Conservation (phyloP, 2,329 filamentous ascomycete genomes). For the Claviceps spartinae region DNA sequence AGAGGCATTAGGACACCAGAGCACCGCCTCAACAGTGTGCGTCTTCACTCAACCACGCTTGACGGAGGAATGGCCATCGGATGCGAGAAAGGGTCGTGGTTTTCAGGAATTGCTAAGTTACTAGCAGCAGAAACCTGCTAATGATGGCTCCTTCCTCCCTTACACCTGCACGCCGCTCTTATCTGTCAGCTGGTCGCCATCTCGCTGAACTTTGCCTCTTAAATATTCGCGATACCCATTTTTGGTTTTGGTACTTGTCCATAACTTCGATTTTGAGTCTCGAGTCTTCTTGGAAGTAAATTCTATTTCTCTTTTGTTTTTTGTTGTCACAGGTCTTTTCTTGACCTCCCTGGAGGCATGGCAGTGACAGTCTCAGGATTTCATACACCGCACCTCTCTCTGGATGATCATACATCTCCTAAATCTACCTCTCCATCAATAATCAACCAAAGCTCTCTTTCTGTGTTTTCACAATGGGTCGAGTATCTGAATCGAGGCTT, state of each 20-base stretch:
- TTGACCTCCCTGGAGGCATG: slow-evolving; percentile 19
- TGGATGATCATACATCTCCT: neutral
- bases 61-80: neutral
- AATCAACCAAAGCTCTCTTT: neutral
- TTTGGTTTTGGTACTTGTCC: slow-evolving; percentile 19
- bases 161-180: neutral
- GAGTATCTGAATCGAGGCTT: neutral
- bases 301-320: slow-evolving; percentile 19
- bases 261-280: slow-evolving; percentile 10
- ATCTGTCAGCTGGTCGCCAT: slow-evolving; percentile 5
- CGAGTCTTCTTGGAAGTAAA: slow-evolving; percentile 25
- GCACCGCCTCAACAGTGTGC: neutral
- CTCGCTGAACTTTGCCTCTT: slow-evolving; percentile 13
- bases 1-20: neutral
- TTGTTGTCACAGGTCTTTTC: slow-evolving; percentile 18
- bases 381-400: slow-evolving; percentile 10
- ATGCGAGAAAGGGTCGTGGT: neutral
- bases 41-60: neutral
- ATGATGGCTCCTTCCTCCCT: slow-evolving; percentile 1
- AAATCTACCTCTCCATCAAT: neutral
- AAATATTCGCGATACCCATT: slow-evolving; percentile 25
- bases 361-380: slow-evolving; percentile 15
- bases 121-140: neutral
- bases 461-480: neutral
- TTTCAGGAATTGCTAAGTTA: neutral